Percentiles rank a stretch among this genome's conserved stretches.
phyloP scores from a whole-genome alignment of 108 stramenopile genomes.

The Fragilaria crotonensis region DNA sequence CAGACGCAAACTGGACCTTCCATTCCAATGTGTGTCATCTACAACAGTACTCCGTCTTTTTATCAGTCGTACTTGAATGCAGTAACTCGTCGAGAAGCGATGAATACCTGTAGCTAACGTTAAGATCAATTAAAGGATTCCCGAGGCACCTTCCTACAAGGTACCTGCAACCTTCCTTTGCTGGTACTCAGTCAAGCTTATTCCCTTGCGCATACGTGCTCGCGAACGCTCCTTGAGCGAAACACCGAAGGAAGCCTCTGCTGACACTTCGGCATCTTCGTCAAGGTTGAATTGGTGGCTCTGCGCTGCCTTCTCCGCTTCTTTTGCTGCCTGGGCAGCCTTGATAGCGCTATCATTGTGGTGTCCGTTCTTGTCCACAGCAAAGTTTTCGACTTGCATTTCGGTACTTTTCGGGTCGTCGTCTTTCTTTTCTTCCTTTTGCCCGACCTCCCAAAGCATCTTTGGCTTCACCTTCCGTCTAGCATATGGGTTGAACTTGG shows the following conservation, averaged over 20 bases:
- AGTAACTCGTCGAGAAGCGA: too few species aligned
- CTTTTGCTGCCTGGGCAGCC: slow-evolving; percentile 11
- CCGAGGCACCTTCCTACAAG: too few species aligned
- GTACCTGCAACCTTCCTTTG: slow-evolving; percentile 63
- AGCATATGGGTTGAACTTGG: slow-evolving; percentile 80
- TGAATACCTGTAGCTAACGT: too few species aligned
- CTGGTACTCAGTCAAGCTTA: slow-evolving; percentile 68
- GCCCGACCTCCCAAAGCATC: slow-evolving; percentile 85
- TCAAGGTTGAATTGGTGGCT: slow-evolving; percentile 67
- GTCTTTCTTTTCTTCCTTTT: slow-evolving; percentile 33
- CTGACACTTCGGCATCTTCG: slow-evolving; percentile 49
- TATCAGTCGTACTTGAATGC: too few species aligned
- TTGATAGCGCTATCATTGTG: neutral
- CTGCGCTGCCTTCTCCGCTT: slow-evolving; percentile 27
- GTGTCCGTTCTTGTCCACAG: slow-evolving; percentile 11
- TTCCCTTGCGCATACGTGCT: slow-evolving; percentile 51
- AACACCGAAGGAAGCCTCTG: slow-evolving; percentile 45
- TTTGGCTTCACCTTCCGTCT: slow-evolving; percentile 84
- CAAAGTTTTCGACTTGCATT: slow-evolving; percentile 43
- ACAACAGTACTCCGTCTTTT: too few species aligned
- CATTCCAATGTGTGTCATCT: too few species aligned
- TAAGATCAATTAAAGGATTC: too few species aligned
- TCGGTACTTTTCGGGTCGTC: slow-evolving; percentile 29
- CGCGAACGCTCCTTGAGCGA: slow-evolving; percentile 26
- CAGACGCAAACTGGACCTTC: too few species aligned